A percentile compares a stretch with the other conserved stretches of the same genome.
Evolutionary conservation across 331 rosid genomes (phyloP).

Genomic region (Dryas integrifolia): DNA sequence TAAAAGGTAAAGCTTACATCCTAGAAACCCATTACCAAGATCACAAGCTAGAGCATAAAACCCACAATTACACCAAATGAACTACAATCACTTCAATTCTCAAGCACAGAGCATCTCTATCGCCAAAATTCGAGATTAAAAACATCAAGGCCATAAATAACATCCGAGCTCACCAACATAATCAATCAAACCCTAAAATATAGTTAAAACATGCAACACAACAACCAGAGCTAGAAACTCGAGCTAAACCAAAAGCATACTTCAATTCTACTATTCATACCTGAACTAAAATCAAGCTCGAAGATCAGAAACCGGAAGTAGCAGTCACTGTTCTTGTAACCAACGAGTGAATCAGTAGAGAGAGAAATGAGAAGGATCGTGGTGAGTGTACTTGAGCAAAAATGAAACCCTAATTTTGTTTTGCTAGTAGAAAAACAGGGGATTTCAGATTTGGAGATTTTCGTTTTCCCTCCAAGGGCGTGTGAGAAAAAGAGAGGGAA

Average conservation of each 20-base stretch:
- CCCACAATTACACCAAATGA: slow-evolving; percentile 19
- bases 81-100: slow-evolving; percentile 15
- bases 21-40: slow-evolving; percentile 4
- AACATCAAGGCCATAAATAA: slow-evolving; percentile 16
- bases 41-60: slow-evolving; percentile 6
- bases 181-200: slow-evolving; percentile 42
- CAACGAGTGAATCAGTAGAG: slow-evolving; percentile 9
- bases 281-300: slow-evolving; percentile 22
- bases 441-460: slow-evolving; percentile 18
- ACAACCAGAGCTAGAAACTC: slow-evolving; percentile 14
- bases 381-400: slow-evolving; percentile 23
- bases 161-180: slow-evolving; percentile 15
- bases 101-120: background rate
- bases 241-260: slow-evolving; percentile 1
- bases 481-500: slow-evolving; percentile 81
- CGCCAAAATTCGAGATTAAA: slow-evolving; percentile 17
- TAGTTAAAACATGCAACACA: background rate
- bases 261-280: background rate
- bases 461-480: slow-evolving; percentile 76
- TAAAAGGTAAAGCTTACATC: background rate
- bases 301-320: slow-evolving; percentile 18
- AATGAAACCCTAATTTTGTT: slow-evolving; percentile 50
- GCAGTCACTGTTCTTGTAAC: slow-evolving; percentile 7
- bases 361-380: slow-evolving; percentile 9
- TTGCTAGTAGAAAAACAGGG: slow-evolving; percentile 28